Base-by-base conservation (phyloP, 2,329 filamentous ascomycete species). In the Alternaria metachromatica region DNA sequence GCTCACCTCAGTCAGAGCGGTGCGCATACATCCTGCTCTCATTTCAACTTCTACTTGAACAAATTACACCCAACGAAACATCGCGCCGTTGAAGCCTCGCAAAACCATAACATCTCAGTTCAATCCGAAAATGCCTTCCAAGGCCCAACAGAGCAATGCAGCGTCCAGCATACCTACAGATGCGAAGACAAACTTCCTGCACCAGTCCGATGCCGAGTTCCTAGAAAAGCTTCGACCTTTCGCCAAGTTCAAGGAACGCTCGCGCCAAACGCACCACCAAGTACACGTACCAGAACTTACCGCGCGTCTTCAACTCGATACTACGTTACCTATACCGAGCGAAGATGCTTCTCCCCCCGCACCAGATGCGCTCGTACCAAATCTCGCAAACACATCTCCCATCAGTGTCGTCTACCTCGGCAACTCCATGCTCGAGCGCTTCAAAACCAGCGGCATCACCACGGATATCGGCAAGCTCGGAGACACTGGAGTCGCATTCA, bases 371-470 rank as follows among this genome's bases (percentile, higher is more conserved):
- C 21, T n/a, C 15, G 4, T 11, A 12, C 45, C 62, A 41, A 51
- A 68, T n/a, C 37, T 69, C 5, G n/a, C 56, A 13, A 68, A 65
- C n/a, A 63, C 18, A 3, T 55, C 37, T 2, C 33, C 18, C 6
- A 63, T 69, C 8, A 46, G 45, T 13, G 54, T 61, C 18, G 30
- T 69, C 21, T 71, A 67, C 25, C 63, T 68, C 12, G 64, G 64
- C n/a, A 70, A 65, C 55, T 69, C 66, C 1, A 70, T 69, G 68
- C 66, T 70, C 25, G 66, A 69, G 55, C 64, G 66, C 43, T 54
- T 70, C 25, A 70, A 70, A 44, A 68, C 61, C 7, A 70, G 64
- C 6, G 68, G 66, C 2, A 20, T 11, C 6, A 20, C 46, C 21
- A 70, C 68, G 0, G 30, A 45, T 2, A 26, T 69, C 4, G 67